These are phyloP conservation scores for Magnusiomyces paraingens DNA, from an alignment of 1,139 yeast genomes.

Conservation along the genomic window DNA sequence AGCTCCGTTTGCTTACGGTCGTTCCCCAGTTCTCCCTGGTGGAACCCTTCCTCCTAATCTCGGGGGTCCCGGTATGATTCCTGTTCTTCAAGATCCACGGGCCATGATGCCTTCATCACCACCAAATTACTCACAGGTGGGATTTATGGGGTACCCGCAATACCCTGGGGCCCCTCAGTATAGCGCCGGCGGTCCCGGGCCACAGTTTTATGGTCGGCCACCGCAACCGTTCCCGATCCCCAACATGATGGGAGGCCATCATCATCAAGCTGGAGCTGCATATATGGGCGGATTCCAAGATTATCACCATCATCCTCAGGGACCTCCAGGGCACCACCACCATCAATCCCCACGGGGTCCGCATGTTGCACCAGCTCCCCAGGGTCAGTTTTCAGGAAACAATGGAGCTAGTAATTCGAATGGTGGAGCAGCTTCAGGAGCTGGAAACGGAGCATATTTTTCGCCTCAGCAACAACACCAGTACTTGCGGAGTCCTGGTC, in stretches of 20 bases:
- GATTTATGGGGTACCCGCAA: constrained; percentile 23
- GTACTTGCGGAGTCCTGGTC: constrained; percentile 7
- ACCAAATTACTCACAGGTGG: constrained; percentile 24
- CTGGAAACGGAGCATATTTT: constrained; percentile 4
- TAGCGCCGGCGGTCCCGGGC: constrained; percentile 17
- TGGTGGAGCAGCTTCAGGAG: neutral
- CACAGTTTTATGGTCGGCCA: constrained; percentile 22
- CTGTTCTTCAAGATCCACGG: constrained; percentile 24
- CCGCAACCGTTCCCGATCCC: constrained; percentile 19
- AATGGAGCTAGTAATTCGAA: too few relatives aligned
- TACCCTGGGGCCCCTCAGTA: constrained; percentile 23
- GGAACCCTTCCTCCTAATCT: constrained; percentile 17
- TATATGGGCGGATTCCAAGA: constrained; percentile 13
- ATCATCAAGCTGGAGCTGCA: too few relatives aligned
- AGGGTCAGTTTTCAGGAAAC: neutral
- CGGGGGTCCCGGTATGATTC: constrained; percentile 19
- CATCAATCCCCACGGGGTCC: constrained; percentile 15
- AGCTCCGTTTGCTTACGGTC: constrained; percentile 16
- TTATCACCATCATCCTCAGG: neutral
- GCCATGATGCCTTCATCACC: constrained; percentile 24
- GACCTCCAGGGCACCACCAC: neutral
- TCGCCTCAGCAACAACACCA: constrained; percentile 14
- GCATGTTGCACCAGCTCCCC: constrained; percentile 14
- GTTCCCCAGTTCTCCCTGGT: constrained; percentile 17
- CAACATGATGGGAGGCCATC: neutral